Base-by-base conservation (phyloP, 2,329 filamentous ascomycete species). In the Coccinonectria pachysandricola region DNA sequence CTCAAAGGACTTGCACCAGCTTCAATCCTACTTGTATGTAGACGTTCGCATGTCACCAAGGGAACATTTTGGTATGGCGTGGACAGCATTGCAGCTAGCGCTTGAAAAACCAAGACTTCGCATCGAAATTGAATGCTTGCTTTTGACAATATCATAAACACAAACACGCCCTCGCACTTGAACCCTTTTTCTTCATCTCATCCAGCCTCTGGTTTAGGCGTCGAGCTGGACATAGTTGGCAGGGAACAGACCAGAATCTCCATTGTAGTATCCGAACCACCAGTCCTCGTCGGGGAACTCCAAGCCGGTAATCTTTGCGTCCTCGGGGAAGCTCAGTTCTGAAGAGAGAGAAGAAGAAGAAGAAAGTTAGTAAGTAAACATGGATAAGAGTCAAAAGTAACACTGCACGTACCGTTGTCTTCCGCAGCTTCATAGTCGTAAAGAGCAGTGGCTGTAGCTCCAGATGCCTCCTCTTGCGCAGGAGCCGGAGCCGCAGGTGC, bases 281-380 rank as follows among this genome's bases (percentile, higher is more conserved):
- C 91, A 98, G 52, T 98, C 91, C 40, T 96, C 88, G 46, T 96
- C 91, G 3, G 91, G 91, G 57, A 96, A 96, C 62, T 95, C 84
- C 39, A 98, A 63, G 48, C 80, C 71, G 15, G 71, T 80, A 43
- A 98, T 79, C 37, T 65, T 85, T 19, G 82, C 88, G 15, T 81
- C 79, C 48, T 98, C 91, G 3, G 85, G 84, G 62, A 98, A 98
- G 52, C 79, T 86, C 37, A 75, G 49, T 43, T 75, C 71, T 75
- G 43, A 25, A 15, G n/a, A n/a, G n/a, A n/a, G n/a, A n/a, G n/a
- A n/a, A n/a, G n/a, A n/a, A n/a, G n/a, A n/a, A n/a, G n/a, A n/a
- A n/a, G n/a, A n/a, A n/a, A n/a, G n/a, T n/a, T n/a, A n/a, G n/a
- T n/a, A n/a, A n/a, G n/a, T n/a, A n/a, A n/a, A n/a, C n/a, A n/a